Evolutionary conservation across 768 basidiomycete species (phyloP), one percentile per base, ranked within the genome.

Genomic region (Termitomyces sp.): DNA sequence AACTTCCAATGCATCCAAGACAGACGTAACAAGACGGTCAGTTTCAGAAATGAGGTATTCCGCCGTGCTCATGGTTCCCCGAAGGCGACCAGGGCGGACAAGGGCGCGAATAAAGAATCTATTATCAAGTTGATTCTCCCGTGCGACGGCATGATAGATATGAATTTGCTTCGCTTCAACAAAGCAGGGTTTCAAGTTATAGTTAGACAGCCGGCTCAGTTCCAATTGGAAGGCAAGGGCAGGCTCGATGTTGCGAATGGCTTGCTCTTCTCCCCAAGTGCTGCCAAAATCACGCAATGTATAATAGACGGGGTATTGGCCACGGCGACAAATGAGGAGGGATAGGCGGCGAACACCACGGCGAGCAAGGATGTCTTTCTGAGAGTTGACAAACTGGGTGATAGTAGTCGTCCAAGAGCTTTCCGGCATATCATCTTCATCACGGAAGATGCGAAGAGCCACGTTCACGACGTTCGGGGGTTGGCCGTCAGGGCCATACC

Each of bases 11-110:
- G 95, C 90, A 71, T 99, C 97, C 60, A 99, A 79, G 64, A 98
- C 86, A 66, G 84, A 89, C 43, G 92, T 96, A 60, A 98, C 91
- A 13, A 98, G 85, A 47, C 97, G 90, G 67, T 99, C 97, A 13
- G 95, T 95, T 77, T 99, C 97, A 1, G 96, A 97, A 63, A 99
- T 91, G 68, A 99, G 88, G 75, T 98, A 99, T 72, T 98, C 90
- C n/a, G 93, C 90, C 53, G 87, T 94, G 71, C 87, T 93, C 89
- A 98, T 94, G 52, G 83, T 83, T 35, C 94, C 94, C 41, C 89
- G 85, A 36, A 98, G 84, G 56, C 96, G 90, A 55, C 97, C 97
- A 44, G 97, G 97, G 54, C 97, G 92, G 50, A 99, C 86, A 57
- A 99, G 81, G 28, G 94, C 97, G 59, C 97, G 94, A 54, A 99